Evolutionary conservation across 1,139 yeast genomes (phyloP).

Genomic region (Yamadazyma spencermartinsiae): DNA sequence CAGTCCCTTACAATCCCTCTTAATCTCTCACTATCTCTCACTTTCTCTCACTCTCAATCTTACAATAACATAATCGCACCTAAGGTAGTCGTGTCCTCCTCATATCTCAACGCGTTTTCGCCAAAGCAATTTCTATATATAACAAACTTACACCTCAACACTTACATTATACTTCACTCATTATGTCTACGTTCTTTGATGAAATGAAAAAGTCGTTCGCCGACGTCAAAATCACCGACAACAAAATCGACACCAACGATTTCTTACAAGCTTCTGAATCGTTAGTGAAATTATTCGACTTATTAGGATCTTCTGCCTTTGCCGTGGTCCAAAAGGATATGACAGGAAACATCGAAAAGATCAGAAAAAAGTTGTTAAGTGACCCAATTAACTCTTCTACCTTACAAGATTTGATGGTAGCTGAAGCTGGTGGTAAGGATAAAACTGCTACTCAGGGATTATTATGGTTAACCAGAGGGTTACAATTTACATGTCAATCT

Average conservation of each 20-base stretch:
- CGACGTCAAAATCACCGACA: constrained; percentile 63
- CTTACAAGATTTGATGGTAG: constrained; percentile 75
- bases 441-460: constrained; percentile 91
- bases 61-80: too few species aligned
- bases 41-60: too few species aligned
- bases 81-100: too few species aligned
- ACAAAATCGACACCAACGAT: constrained; percentile 69
- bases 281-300: constrained; percentile 76
- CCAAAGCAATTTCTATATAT: too few species aligned
- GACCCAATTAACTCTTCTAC: constrained; percentile 66
- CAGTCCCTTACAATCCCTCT: too few species aligned
- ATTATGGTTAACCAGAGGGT: constrained; percentile 83
- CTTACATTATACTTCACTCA: constrained; percentile 4
- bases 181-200: constrained; percentile 75
- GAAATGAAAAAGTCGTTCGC: constrained; percentile 70
- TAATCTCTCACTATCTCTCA: too few species aligned
- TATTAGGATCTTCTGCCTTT: constrained; percentile 84
- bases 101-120: too few species aligned
- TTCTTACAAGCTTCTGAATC: constrained; percentile 86
- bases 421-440: constrained; percentile 61
- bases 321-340: constrained; percentile 83
- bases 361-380: constrained; percentile 63
- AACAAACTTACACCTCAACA: constrained; percentile 8
- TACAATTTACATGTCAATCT: constrained; percentile 86
- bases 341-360: constrained; percentile 82